Evolutionary conservation across 108 stramenopile species (phyloP).

Genomic region (Nitzschia inconspicua): DNA sequence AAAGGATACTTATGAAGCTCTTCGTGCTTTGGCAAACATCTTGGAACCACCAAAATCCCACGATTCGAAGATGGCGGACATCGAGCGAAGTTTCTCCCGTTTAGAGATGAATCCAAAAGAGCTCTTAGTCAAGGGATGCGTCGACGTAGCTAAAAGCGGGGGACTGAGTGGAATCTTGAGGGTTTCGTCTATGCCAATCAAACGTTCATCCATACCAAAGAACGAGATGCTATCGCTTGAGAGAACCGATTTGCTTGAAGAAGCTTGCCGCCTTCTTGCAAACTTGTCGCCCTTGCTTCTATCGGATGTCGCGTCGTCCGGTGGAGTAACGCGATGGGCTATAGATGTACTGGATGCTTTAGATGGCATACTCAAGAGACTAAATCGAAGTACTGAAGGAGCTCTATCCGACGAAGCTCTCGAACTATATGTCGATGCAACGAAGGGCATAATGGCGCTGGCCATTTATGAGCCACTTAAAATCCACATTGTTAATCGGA

Average conservation of each 20-base stretch:
- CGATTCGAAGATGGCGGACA: background rate
- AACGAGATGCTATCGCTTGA: constrained; percentile 7
- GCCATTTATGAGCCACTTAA: constrained; percentile 58
- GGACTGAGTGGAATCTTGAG: constrained; percentile 44
- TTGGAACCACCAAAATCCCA: constrained; percentile 36
- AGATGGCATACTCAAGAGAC: constrained; percentile 24
- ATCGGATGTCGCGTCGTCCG: constrained; percentile 27
- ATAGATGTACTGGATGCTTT: constrained; percentile 35
- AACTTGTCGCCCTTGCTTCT: constrained; percentile 56
- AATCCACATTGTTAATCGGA: constrained; percentile 47
- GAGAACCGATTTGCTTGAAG: constrained; percentile 36
- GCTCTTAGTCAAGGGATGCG: constrained; percentile 30
- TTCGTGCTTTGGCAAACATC: constrained; percentile 59
- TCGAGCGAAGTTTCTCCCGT: background rate
- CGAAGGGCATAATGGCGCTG: constrained; percentile 47
- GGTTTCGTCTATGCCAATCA: constrained; percentile 37
- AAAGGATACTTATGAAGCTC: constrained; percentile 42
- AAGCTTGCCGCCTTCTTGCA: constrained; percentile 50
- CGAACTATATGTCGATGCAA: constrained; percentile 39
- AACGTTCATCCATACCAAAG: constrained; percentile 12
- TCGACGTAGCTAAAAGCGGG: constrained; percentile 43
- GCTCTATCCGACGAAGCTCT: background rate
- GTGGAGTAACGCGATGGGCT: constrained; percentile 40
- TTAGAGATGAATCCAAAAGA: constrained; percentile 12
- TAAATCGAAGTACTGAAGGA: background rate